A percentile compares a stretch with the other conserved stretches of the same genome.
Conservation (phyloP, 768 basidiomycete genomes). For the Cystofilobasidium capitatum region DNA sequence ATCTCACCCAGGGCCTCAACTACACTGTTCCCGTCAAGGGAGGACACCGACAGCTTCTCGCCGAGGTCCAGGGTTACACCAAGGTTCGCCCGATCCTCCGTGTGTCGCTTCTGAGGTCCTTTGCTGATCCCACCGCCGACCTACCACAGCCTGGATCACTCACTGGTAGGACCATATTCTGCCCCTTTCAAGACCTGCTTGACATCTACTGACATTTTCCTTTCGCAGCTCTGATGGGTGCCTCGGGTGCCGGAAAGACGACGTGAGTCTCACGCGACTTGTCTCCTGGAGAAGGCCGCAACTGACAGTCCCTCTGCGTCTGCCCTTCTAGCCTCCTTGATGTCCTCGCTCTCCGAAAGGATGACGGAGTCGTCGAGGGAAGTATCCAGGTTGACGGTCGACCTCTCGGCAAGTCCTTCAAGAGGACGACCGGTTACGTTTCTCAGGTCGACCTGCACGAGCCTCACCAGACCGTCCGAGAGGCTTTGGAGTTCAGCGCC, state of each 20-base stretch:
- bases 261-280: too few species aligned
- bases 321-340: too few species aligned
- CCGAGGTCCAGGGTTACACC: slow-evolving; percentile 41
- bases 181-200: too few species aligned
- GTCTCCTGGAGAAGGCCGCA: slow-evolving; percentile 5
- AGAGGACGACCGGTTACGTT: slow-evolving; percentile 43
- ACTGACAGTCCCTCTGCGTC: too few species aligned
- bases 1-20: slow-evolving; percentile 41
- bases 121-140: slow-evolving; percentile 29
- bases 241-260: slow-evolving; percentile 44
- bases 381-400: slow-evolving; percentile 44
- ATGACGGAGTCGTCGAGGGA: slow-evolving; percentile 44
- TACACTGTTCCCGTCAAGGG: slow-evolving; percentile 48
- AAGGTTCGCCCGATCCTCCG: slow-evolving; percentile 10
- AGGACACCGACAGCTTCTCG: slow-evolving; percentile 37
- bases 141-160: slow-evolving; percentile 38
- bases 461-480: slow-evolving; percentile 41
- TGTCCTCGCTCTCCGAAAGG: slow-evolving; percentile 29
- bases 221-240: slow-evolving; percentile 47
- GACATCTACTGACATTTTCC: too few species aligned
- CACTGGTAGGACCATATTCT: too few species aligned
- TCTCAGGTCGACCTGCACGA: slow-evolving; percentile 40
- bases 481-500: slow-evolving; percentile 43
- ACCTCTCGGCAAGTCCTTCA: slow-evolving; percentile 42
- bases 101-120: background rate